Conservation (phyloP, 495 filamentous ascomycete genomes). For the Staphylotrichum tortipilum region DNA sequence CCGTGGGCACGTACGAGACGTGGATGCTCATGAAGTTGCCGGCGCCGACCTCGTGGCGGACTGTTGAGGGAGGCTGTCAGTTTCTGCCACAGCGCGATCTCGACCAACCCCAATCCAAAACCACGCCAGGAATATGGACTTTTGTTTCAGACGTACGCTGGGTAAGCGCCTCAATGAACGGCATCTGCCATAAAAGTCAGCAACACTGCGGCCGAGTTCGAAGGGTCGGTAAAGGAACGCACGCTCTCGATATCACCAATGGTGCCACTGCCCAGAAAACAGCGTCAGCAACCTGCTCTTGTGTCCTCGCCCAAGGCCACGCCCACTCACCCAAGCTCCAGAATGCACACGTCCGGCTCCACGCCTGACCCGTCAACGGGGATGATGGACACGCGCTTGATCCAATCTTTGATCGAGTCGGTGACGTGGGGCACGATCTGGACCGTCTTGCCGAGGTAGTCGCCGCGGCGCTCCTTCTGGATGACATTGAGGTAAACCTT, state of each 20-base stretch:
- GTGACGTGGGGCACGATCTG: slow-evolving; percentile 91
- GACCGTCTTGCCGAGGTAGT: slow-evolving; percentile 87
- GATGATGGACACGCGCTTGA: slow-evolving; percentile 74
- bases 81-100: too few relatives aligned
- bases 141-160: slow-evolving; percentile 32
- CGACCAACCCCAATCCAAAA: too few relatives aligned
- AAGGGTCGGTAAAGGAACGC: neutral
- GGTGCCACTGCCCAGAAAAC: slow-evolving; percentile 24
- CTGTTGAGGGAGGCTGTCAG: slow-evolving; percentile 35
- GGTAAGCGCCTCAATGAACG: slow-evolving; percentile 80
- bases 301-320: neutral
- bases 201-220: too few relatives aligned
- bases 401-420: slow-evolving; percentile 86
- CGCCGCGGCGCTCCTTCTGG: slow-evolving; percentile 56
- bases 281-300: neutral
- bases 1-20: slow-evolving; percentile 68
- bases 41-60: slow-evolving; percentile 40
- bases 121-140: neutral
- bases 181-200: slow-evolving; percentile 35
- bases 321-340: slow-evolving; percentile 39
- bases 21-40: slow-evolving; percentile 80
- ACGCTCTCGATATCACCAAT: slow-evolving; percentile 76
- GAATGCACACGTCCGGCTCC: slow-evolving; percentile 89
- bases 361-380: slow-evolving; percentile 78
- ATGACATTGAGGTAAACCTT: slow-evolving; percentile 92